These are phyloP conservation scores for Phytopythium chamaehyphon DNA, from an alignment of 352 stramenopile genomes.

Conservation along the genomic window DNA sequence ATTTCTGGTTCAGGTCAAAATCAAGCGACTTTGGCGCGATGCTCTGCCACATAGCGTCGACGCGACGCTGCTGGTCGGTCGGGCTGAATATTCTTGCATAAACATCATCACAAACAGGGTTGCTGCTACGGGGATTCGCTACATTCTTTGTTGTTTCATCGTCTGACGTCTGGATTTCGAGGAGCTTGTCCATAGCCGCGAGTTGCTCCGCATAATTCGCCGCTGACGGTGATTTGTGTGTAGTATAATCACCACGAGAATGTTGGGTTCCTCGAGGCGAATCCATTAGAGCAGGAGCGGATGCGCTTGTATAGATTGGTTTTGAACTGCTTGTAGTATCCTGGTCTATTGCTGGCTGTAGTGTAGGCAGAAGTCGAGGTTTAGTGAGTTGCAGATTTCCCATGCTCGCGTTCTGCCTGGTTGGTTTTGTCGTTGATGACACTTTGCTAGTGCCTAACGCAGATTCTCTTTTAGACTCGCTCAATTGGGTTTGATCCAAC, in stretches of 20 bases:
- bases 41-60: slow-evolving; percentile 66
- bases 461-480: background rate
- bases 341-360: background rate
- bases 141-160: background rate
- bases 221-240: too few species aligned
- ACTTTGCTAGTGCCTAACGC: background rate
- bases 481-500: slow-evolving; percentile 21
- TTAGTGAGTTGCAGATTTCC: background rate
- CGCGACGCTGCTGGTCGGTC: slow-evolving; percentile 11
- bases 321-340: background rate
- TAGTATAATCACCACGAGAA: too few species aligned
- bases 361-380: background rate
- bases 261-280: background rate
- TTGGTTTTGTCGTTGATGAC: background rate
- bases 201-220: slow-evolving; percentile 41
- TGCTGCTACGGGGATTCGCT: background rate
- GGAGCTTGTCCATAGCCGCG: slow-evolving; percentile 49
- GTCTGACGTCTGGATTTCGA: slow-evolving; percentile 8
- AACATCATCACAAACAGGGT: background rate
- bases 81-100: slow-evolving; percentile 16
- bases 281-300: slow-evolving; percentile 2
- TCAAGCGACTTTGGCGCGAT: slow-evolving; percentile 29
- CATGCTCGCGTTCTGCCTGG: background rate
- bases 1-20: background rate
- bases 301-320: background rate